Conservation (phyloP, 495 filamentous ascomycete species). For the Cudoniella acicularis region DNA sequence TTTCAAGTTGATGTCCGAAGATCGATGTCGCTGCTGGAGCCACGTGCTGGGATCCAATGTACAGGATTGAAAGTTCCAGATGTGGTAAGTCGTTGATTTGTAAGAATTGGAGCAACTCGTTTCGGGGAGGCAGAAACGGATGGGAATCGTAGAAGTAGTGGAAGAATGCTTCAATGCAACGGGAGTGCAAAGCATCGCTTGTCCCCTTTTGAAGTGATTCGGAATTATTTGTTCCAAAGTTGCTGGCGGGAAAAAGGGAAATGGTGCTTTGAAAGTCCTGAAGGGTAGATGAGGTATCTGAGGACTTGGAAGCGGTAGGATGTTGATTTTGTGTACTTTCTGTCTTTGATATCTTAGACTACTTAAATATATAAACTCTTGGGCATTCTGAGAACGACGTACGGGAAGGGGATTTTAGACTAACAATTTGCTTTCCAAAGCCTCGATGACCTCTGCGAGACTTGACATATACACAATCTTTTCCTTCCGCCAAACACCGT, state of each 20-base stretch:
- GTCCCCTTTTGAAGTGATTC: background rate
- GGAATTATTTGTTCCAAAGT: background rate
- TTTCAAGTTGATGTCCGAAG: constrained; percentile 51
- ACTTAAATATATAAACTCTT: background rate
- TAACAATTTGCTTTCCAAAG: background rate
- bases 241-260: too few species aligned
- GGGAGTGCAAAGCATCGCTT: too few species aligned
- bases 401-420: background rate
- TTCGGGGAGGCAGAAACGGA: constrained; percentile 55
- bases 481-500: background rate
- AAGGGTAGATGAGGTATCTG: background rate
- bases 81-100: constrained; percentile 38
- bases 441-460: background rate
- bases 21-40: constrained; percentile 43
- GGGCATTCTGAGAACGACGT: background rate
- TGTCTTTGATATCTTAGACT: background rate
- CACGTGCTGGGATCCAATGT: constrained; percentile 57
- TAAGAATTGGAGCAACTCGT: constrained; percentile 37
- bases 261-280: background rate
- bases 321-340: background rate
- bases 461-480: background rate
- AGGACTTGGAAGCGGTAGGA: background rate
- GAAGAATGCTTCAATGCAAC: constrained; percentile 48
- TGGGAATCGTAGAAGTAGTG: constrained; percentile 64
- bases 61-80: constrained; percentile 59